phyloP scores from a whole-genome alignment of 2,329 filamentous ascomycete species.

The Hypoxylon sp. region DNA sequence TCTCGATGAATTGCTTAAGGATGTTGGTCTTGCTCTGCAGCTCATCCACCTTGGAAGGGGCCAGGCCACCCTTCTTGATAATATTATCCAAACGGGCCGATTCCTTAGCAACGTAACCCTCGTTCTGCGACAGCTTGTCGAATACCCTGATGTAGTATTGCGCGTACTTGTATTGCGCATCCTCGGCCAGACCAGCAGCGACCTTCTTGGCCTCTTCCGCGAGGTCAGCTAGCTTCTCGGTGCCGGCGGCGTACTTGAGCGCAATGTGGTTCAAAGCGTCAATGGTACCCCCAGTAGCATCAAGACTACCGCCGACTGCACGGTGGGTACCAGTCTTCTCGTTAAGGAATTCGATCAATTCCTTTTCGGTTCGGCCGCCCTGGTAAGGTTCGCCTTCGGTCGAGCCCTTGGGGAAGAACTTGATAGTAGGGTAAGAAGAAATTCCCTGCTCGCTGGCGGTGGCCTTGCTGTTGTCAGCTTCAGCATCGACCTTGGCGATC shows the following conservation, averaged over 20 bases:
- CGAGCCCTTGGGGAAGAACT: constrained; percentile 91
- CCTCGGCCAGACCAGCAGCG: constrained; percentile 69
- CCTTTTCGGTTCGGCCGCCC: constrained; percentile 78
- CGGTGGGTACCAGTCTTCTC: constrained; percentile 89
- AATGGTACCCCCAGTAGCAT: constrained; percentile 82
- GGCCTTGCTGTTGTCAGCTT: constrained; percentile 82
- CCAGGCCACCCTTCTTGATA: constrained; percentile 85
- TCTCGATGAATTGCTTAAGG: constrained; percentile 76
- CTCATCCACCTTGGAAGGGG: constrained; percentile 87
- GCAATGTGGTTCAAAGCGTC: constrained; percentile 80
- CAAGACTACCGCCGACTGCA: constrained; percentile 79
- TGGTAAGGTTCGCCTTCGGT: constrained; percentile 75
- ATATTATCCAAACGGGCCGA: constrained; percentile 80
- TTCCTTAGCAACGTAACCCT: constrained; percentile 86
- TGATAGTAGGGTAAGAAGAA: constrained; percentile 93
- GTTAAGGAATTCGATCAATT: constrained; percentile 85
- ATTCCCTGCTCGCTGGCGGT: constrained; percentile 80
- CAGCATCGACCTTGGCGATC: constrained; percentile 95
- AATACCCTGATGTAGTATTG: constrained; percentile 95
- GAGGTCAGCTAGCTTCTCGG: constrained; percentile 68
- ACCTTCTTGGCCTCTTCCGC: constrained; percentile 76
- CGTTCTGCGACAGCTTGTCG: constrained; percentile 81
- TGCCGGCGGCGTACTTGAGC: constrained; percentile 71
- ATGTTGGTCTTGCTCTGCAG: constrained; percentile 88
- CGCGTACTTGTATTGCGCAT: constrained; percentile 76